Evolutionary conservation across 129 eudicot genomes (phyloP).

Genomic region (Ambrosia trifida): DNA sequence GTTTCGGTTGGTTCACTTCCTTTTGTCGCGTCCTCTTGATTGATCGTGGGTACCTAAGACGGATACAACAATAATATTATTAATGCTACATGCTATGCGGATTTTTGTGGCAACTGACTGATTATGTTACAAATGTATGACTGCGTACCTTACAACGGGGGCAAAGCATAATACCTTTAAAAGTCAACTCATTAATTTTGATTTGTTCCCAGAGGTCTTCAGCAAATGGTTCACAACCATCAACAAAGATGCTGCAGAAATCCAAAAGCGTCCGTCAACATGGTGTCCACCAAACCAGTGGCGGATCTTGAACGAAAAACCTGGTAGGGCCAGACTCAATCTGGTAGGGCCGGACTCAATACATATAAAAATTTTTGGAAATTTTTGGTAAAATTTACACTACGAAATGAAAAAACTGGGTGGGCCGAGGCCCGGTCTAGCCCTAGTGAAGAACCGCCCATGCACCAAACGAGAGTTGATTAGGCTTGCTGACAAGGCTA

Average conservation of each 20-base stretch:
- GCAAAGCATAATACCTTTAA: constrained; percentile 65
- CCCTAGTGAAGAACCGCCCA: too few species aligned
- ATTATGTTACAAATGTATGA: not conserved
- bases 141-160: constrained; percentile 78
- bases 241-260: constrained; percentile 62
- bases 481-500: too few species aligned
- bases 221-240: constrained; percentile 74
- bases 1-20: constrained; percentile 57
- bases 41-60: constrained; percentile 56
- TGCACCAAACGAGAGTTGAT: too few species aligned
- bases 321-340: too few species aligned
- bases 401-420: too few species aligned
- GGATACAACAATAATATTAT: not conserved
- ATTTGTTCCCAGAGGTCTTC: constrained; percentile 89
- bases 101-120: not conserved
- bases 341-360: too few species aligned
- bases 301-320: too few species aligned
- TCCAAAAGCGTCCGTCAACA: constrained; percentile 12
- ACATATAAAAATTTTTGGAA: too few species aligned
- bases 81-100: not conserved
- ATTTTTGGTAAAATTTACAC: too few species aligned
- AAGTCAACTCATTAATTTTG: constrained; percentile 51
- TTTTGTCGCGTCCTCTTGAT: constrained; percentile 57
- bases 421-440: too few species aligned
- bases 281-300: too few species aligned